Conservation (phyloP, 2,329 filamentous ascomycete genomes). For the Colletotrichum sp. region DNA sequence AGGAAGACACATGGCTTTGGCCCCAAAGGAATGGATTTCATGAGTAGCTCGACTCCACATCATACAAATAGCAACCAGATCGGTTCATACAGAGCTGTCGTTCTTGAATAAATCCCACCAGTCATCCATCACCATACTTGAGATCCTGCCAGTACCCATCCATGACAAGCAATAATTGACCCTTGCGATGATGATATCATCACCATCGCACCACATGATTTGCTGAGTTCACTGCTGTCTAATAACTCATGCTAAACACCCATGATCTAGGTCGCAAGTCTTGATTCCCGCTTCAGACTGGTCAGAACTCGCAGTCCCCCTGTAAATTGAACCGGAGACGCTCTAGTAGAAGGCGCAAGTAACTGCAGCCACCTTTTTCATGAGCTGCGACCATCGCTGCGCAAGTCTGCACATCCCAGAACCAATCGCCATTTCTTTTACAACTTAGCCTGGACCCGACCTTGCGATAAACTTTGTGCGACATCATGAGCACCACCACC, state of each 20-base stretch:
- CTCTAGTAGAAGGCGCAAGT: not conserved
- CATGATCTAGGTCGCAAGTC: not conserved
- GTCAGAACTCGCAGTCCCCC: not conserved
- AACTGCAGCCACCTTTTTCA: not conserved
- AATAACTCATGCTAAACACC: not conserved
- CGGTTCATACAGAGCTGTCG: not conserved
- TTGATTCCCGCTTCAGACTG: not conserved
- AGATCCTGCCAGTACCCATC: not conserved
- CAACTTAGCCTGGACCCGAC: not conserved
- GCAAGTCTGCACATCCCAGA: not conserved
- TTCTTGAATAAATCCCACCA: not conserved
- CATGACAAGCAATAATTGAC: not conserved
- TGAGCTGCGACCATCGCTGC: not conserved
- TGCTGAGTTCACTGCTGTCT: not conserved
- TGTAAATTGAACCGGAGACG: not conserved
- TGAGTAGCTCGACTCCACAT: not conserved
- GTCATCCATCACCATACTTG: not conserved
- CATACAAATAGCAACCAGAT: not conserved
- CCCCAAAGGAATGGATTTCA: slow-evolving; percentile 24
- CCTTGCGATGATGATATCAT: not conserved
- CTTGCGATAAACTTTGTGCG: slow-evolving; percentile 23
- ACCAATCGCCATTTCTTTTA: not conserved
- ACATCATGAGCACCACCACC: slow-evolving; percentile 48
- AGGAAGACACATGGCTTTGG: slow-evolving; percentile 32
- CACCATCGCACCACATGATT: not conserved